phyloP scores from a whole-genome alignment of 257 asterid species.

The Gentiana dahurica region DNA sequence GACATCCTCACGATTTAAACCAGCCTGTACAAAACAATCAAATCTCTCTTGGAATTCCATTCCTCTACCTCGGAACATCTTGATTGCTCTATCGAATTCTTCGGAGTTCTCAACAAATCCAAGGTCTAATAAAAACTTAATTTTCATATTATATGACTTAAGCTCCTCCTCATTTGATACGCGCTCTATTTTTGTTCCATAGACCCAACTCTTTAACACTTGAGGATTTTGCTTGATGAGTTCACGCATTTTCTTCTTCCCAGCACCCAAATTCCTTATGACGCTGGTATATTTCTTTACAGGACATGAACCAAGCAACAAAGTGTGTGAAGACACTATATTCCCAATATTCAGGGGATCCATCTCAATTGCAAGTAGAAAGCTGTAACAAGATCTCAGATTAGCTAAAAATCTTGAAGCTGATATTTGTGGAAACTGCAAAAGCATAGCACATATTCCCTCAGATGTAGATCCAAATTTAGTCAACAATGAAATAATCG shows the following conservation, averaged over 20 bases:
- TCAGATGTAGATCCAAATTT: no score
- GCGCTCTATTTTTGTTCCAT: constrained; percentile 29
- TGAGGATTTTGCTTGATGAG: constrained; percentile 43
- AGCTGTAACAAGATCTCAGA: no score
- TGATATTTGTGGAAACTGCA: no score
- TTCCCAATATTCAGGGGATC: constrained; percentile 27
- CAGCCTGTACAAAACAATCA: constrained; percentile 24
- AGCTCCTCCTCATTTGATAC: background rate
- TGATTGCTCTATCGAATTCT: constrained; percentile 4
- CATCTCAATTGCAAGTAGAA: constrained; percentile 26
- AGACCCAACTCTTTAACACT: constrained; percentile 37
- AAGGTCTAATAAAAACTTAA: constrained; percentile 12
- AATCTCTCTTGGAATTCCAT: constrained; percentile 30
- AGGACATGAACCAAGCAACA: no score
- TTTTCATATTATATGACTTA: no score
- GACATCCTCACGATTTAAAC: constrained; percentile 38
- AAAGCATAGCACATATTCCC: no score
- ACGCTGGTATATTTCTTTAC: constrained; percentile 12
- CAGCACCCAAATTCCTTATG: constrained; percentile 20
- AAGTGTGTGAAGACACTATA: constrained; percentile 26
- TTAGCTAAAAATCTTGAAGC: no score
- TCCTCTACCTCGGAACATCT: constrained; percentile 43
- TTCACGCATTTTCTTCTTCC: constrained; percentile 35
- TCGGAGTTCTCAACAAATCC: constrained; percentile 47
- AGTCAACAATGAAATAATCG: no score